Percentiles rank a stretch among this genome's conserved stretches.
Evolutionary conservation across 768 basidiomycete genomes (phyloP).

Genomic region (Phylloporus sp.): DNA sequence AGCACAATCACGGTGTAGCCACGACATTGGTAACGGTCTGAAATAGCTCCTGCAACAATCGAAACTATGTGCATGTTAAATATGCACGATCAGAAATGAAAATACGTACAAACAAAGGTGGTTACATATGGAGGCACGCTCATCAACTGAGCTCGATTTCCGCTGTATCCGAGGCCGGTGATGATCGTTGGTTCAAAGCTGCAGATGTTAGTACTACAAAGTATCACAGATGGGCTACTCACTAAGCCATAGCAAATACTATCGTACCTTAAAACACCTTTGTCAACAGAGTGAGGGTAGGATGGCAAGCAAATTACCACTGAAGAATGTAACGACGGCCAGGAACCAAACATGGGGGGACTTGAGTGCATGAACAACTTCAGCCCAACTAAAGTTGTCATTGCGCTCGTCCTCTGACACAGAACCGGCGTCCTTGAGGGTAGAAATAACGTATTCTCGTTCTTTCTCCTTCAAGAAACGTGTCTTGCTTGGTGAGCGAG

Average conservation of each 20-base stretch:
- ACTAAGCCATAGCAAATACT: conserved; percentile 22
- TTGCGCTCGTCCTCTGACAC: conserved; percentile 38
- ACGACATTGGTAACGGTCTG: no score
- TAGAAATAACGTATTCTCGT: conserved; percentile 39
- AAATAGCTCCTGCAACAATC: conserved; percentile 16
- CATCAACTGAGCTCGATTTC: conserved; percentile 55
- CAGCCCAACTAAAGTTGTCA: conserved; percentile 54
- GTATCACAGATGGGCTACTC: conserved; percentile 1
- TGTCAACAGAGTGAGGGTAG: neutral
- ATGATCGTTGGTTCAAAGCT: conserved; percentile 77
- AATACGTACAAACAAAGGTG: conserved; percentile 43
- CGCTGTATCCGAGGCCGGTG: conserved; percentile 52
- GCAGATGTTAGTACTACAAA: conserved; percentile 34
- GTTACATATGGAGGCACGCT: conserved; percentile 52
- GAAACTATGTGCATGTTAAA: neutral
- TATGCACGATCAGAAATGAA: neutral
- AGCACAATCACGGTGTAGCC: no score
- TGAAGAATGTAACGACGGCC: conserved; percentile 47
- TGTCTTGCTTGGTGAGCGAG: conserved; percentile 40
- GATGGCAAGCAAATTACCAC: conserved; percentile 34
- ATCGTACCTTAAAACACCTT: conserved; percentile 13
- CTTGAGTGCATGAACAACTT: conserved; percentile 45
- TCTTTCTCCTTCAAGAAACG: conserved; percentile 51
- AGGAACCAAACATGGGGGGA: conserved; percentile 56
- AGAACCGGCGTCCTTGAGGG: conserved; percentile 23